A percentile compares a stretch with the other conserved stretches of the same genome.
These are phyloP conservation scores for Shiraia sp. DNA, from an alignment of 2,329 filamentous ascomycete genomes.

Conservation along the genomic window DNA sequence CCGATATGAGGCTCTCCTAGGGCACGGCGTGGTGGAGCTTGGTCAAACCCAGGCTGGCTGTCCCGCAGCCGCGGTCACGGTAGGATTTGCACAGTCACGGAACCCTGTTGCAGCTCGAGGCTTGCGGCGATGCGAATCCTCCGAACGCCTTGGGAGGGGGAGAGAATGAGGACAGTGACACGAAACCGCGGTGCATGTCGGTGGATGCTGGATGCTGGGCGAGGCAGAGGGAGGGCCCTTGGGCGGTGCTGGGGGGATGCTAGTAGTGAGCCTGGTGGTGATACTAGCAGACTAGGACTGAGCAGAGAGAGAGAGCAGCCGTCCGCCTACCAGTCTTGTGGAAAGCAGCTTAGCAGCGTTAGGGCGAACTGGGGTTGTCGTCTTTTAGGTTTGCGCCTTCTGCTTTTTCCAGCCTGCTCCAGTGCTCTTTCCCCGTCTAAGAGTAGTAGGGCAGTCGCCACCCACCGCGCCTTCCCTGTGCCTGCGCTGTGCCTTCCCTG, in stretches of 20 bases:
- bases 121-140: slow-evolving; percentile 28
- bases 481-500: too few species aligned
- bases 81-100: slow-evolving; percentile 45
- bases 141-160: slow-evolving; percentile 25
- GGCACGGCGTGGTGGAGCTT: slow-evolving; percentile 37
- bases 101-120: slow-evolving; percentile 38
- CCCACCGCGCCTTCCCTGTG: too few species aligned
- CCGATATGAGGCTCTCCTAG: slow-evolving; percentile 25
- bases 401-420: too few species aligned
- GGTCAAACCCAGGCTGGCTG: slow-evolving; percentile 46
- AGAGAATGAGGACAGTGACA: slow-evolving; percentile 27
- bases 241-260: too few species aligned
- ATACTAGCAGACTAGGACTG: too few species aligned
- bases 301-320: too few species aligned
- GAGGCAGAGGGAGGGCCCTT: too few species aligned
- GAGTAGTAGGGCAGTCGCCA: too few species aligned
- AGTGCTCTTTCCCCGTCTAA: too few species aligned
- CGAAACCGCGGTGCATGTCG: slow-evolving; percentile 20
- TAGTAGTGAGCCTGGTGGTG: too few species aligned
- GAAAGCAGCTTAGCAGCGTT: too few species aligned
- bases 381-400: slow-evolving; percentile 25
- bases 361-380: slow-evolving; percentile 32
- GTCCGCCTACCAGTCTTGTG: slow-evolving; percentile 21
- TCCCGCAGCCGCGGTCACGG: slow-evolving; percentile 51
- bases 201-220: slow-evolving; percentile 4